phyloP scores from a whole-genome alignment of 345 rosid genomes.

The Alliaria petiolata region DNA sequence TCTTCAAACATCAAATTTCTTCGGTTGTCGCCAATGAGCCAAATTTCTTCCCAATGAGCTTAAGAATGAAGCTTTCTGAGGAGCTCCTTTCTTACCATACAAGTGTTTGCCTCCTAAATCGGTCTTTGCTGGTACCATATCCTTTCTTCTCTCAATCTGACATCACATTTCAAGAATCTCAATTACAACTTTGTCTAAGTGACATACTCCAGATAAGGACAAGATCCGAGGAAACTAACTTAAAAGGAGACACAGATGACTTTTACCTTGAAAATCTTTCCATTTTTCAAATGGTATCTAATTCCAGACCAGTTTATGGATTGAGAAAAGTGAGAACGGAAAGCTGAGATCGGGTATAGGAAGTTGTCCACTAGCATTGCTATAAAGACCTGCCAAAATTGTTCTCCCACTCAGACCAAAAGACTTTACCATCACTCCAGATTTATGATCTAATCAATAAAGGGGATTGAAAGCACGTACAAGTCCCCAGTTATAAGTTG shows the following conservation, averaged over 20 bases:
- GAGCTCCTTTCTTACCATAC: slow-evolving; percentile 76
- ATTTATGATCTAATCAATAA: not conserved
- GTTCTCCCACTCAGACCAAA: too few relatives aligned
- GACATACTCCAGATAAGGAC: not conserved
- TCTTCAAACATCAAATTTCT: slow-evolving; percentile 63
- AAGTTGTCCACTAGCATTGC: slow-evolving; percentile 94
- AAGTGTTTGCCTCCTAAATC: slow-evolving; percentile 91
- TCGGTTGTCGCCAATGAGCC: slow-evolving; percentile 89
- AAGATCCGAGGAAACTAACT: not conserved
- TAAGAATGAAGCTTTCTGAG: slow-evolving; percentile 54
- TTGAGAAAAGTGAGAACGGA: slow-evolving; percentile 90
- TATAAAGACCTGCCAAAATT: slow-evolving; percentile 63
- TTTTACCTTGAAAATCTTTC: slow-evolving; percentile 81
- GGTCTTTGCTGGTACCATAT: slow-evolving; percentile 73
- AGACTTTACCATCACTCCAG: not conserved
- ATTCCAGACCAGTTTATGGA: slow-evolving; percentile 99
- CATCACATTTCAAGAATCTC: too few relatives aligned
- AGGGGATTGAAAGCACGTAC: slow-evolving; percentile 44
- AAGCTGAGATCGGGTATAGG: slow-evolving; percentile 78
- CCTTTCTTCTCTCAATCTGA: slow-evolving; percentile 88
- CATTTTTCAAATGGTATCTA: slow-evolving; percentile 78
- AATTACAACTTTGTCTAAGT: not conserved
- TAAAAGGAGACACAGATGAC: not conserved
- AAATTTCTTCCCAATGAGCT: slow-evolving; percentile 67
- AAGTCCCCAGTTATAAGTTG: slow-evolving; percentile 89